These are phyloP conservation scores for Melanogaster broomeanus DNA, from an alignment of 768 basidiomycete species.

Conservation along the genomic window DNA sequence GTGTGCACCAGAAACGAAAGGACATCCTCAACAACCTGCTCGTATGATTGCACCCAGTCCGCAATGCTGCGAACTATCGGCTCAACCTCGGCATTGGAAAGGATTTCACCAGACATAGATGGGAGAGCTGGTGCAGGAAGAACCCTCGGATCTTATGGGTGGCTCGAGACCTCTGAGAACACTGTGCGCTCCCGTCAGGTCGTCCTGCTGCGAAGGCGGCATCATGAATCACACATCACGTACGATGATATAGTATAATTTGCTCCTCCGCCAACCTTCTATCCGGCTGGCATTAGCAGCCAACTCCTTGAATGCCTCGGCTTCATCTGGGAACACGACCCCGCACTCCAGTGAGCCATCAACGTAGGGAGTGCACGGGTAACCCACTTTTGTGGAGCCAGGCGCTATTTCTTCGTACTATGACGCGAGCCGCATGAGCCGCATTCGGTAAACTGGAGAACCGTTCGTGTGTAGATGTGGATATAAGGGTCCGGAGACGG, in stretches of 20 bases:
- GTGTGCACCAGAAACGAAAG: not conserved
- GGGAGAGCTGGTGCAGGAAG: conserved; percentile 79
- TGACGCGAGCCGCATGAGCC: conserved; percentile 88
- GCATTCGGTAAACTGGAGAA: conserved; percentile 90
- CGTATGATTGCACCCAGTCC: conserved; percentile 74
- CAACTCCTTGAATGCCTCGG: conserved; percentile 65
- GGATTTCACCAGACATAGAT: conserved; percentile 72
- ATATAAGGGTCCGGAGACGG: conserved; percentile 73
- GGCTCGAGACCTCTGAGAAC: conserved; percentile 57
- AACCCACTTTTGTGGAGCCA: conserved; percentile 77
- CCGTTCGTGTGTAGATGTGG: conserved; percentile 95
- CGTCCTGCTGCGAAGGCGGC: not conserved
- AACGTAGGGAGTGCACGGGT: conserved; percentile 55
- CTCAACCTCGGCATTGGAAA: conserved; percentile 73
- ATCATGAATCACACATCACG: conserved; percentile 29
- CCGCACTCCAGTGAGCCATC: conserved; percentile 70
- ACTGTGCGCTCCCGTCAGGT: conserved; percentile 45
- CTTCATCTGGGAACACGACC: conserved; percentile 75
- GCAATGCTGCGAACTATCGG: conserved; percentile 75
- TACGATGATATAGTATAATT: conserved; percentile 74
- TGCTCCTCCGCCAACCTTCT: conserved; percentile 90
- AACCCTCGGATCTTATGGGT: conserved; percentile 71
- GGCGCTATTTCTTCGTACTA: conserved; percentile 84
- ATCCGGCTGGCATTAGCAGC: conserved; percentile 78
- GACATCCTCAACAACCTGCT: conserved; percentile 81